Evolutionary conservation across 352 stramenopile species (phyloP).

Genomic region (Pythium sp.): DNA sequence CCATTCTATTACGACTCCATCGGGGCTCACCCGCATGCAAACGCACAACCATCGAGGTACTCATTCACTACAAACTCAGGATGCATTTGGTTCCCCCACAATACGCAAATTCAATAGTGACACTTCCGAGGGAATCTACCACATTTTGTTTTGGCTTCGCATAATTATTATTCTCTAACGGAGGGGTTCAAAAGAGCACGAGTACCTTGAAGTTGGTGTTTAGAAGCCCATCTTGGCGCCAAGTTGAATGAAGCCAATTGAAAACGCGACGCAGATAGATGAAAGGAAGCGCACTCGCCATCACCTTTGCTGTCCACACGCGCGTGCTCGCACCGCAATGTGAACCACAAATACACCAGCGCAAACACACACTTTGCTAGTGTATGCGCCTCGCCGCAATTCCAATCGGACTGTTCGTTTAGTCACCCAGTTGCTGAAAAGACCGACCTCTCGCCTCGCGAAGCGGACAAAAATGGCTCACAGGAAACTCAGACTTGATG

Average conservation of each 20-base stretch:
- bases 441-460: background rate
- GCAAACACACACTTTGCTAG: background rate
- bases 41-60: too few relatives aligned
- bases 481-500: background rate
- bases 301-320: background rate
- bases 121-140: too few relatives aligned
- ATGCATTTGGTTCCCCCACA: too few relatives aligned
- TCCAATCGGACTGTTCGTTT: background rate
- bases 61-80: too few relatives aligned
- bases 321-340: background rate
- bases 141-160: too few relatives aligned
- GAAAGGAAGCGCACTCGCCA: background rate
- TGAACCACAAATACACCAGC: background rate
- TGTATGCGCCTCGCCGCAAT: background rate
- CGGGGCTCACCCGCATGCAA: too few relatives aligned
- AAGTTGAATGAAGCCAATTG: background rate
- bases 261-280: background rate
- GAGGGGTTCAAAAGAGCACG: background rate
- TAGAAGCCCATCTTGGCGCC: background rate
- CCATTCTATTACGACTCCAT: too few relatives aligned
- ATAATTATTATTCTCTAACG: too few relatives aligned
- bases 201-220: background rate
- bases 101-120: too few relatives aligned
- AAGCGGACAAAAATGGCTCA: background rate
- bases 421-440: background rate